These are phyloP conservation scores for Tylopilus rubrobrunneus DNA, from an alignment of 768 basidiomycete species.

Conservation along the genomic window DNA sequence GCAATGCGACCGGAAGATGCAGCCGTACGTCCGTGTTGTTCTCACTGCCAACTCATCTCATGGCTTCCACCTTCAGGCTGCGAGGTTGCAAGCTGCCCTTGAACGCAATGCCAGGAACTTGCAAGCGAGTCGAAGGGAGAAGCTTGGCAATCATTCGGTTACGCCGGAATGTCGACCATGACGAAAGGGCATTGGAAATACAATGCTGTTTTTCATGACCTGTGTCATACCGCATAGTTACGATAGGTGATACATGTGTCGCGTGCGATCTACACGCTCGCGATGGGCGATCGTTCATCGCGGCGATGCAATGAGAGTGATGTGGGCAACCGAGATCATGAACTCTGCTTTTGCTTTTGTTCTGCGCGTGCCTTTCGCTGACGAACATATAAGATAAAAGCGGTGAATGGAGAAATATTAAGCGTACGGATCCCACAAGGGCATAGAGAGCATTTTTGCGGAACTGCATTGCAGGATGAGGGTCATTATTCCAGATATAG, in stretches of 20 bases:
- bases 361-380: constrained; percentile 68
- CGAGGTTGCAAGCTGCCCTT: constrained; percentile 62
- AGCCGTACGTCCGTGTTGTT: constrained; percentile 47
- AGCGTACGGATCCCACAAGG: constrained; percentile 68
- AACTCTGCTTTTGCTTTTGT: constrained; percentile 54
- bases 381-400: neutral
- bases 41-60: neutral
- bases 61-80: constrained; percentile 44
- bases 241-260: constrained; percentile 21
- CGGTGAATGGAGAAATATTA: neutral
- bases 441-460: constrained; percentile 78
- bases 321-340: constrained; percentile 24
- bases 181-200: constrained; percentile 4
- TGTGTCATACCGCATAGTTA: constrained; percentile 17
- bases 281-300: constrained; percentile 3
- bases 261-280: constrained; percentile 9
- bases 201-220: constrained; percentile 10
- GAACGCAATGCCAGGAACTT: constrained; percentile 40
- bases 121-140: constrained; percentile 26
- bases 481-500: neutral
- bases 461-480: constrained; percentile 48
- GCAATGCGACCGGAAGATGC: constrained; percentile 79
- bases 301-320: neutral
- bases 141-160: constrained; percentile 18
- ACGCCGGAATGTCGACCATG: constrained; percentile 16